phyloP scores from a whole-genome alignment of 169 alveolate genomes.

The Theileria orientalis region DNA sequence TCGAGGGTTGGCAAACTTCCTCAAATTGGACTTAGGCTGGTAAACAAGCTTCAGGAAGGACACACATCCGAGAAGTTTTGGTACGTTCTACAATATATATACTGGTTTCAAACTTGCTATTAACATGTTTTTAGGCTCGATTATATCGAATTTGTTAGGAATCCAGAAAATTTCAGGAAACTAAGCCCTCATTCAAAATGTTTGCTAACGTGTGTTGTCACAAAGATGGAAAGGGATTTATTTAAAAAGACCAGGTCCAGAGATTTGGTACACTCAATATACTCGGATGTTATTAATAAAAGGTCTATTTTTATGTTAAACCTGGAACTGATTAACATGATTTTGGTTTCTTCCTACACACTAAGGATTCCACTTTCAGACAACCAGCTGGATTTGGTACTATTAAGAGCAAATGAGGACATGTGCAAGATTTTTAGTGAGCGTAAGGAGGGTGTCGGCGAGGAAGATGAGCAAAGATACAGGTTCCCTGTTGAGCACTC shows the following conservation, averaged over 20 bases:
- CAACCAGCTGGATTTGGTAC: slow-evolving; percentile 29
- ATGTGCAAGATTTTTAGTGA: slow-evolving; percentile 2
- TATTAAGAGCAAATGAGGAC: slow-evolving; percentile 16
- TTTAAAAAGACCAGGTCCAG: slow-evolving; percentile 18
- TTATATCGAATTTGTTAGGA: slow-evolving; percentile 26
- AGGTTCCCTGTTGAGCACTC: slow-evolving; percentile 8
- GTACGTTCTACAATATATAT: slow-evolving; percentile 11
- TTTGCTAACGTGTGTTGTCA: slow-evolving; percentile 55
- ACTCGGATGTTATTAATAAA: slow-evolving; percentile 15
- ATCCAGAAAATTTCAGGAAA: slow-evolving; percentile 12
- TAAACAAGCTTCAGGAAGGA: slow-evolving; percentile 37
- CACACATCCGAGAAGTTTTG: slow-evolving; percentile 54
- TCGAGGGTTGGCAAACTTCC: slow-evolving; percentile 56
- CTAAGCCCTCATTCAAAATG: slow-evolving; percentile 66
- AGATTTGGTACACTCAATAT: slow-evolving; percentile 27
- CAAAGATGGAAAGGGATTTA: slow-evolving; percentile 19
- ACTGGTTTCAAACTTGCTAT: background rate
- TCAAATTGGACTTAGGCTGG: slow-evolving; percentile 56
- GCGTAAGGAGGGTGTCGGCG: background rate
- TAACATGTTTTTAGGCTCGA: slow-evolving; percentile 16
- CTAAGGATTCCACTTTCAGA: slow-evolving; percentile 30
- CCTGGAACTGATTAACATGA: slow-evolving; percentile 55
- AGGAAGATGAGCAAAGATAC: background rate
- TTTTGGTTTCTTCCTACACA: slow-evolving; percentile 57
- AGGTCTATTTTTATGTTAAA: slow-evolving; percentile 29